A percentile compares a stretch with the other conserved stretches of the same genome.
Conservation (phyloP, 139 green algal species). For the Pycnococcus provasolii region DNA sequence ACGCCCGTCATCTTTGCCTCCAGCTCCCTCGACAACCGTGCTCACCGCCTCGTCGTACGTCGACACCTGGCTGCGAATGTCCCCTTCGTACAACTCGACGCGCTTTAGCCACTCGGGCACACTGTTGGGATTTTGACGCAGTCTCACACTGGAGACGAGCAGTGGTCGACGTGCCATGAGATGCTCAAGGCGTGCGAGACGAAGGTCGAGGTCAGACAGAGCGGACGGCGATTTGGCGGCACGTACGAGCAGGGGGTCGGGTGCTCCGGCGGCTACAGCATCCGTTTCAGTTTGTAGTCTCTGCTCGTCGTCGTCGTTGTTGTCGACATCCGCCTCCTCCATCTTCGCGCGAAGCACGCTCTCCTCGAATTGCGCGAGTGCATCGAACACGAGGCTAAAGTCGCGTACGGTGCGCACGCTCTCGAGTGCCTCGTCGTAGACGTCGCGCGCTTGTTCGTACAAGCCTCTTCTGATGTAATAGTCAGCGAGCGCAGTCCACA, state of each 20-base stretch:
- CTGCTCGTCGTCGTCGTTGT: conserved; percentile 26
- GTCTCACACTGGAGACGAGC: conserved; percentile 59
- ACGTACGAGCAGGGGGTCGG: too few species aligned
- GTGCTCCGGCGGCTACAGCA: not conserved
- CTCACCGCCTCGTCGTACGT: conserved; percentile 86
- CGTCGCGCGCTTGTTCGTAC: conserved; percentile 90
- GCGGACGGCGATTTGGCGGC: not conserved
- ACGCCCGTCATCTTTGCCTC: conserved; percentile 29
- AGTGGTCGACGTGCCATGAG: conserved; percentile 60
- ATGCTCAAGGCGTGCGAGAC: conserved; percentile 80
- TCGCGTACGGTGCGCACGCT: conserved; percentile 74
- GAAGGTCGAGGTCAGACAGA: conserved; percentile 74
- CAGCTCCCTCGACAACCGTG: conserved; percentile 65
- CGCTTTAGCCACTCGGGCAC: conserved; percentile 91
- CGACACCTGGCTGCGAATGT: conserved; percentile 65
- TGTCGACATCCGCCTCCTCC: conserved; percentile 12
- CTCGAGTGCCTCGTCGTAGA: conserved; percentile 91
- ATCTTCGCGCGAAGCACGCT: conserved; percentile 36
- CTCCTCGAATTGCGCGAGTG: conserved; percentile 42
- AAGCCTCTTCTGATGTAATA: conserved; percentile 90
- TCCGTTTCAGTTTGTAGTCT: conserved; percentile 3
- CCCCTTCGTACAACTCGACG: conserved; percentile 77
- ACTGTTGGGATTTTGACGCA: conserved; percentile 97
- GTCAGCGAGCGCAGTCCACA: conserved; percentile 92
- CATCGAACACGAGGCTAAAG: conserved; percentile 96